Evolutionary conservation across 208 protist genomes (phyloP).

Genomic region (Leishmania guyanensis): DNA sequence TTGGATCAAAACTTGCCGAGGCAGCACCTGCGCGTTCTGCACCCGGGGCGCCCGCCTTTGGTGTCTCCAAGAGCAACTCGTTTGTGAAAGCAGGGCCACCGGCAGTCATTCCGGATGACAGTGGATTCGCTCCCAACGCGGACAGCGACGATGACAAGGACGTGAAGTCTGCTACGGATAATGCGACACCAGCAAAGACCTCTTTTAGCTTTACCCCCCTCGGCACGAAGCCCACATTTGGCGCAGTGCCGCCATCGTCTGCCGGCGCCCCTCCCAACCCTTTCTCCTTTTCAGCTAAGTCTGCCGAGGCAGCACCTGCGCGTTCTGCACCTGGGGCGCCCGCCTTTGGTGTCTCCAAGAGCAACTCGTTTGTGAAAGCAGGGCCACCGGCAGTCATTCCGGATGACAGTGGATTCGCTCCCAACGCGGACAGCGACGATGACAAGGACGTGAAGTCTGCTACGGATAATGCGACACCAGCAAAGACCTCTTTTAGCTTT

Average conservation of each 20-base stretch:
- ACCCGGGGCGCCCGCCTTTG: slow-evolving; percentile 1
- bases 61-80: slow-evolving; percentile 12
- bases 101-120: slow-evolving; percentile 60
- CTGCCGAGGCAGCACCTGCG: neutral
- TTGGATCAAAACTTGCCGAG: neutral
- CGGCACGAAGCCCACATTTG: slow-evolving; percentile 22
- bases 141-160: slow-evolving; percentile 49
- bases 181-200: slow-evolving; percentile 21
- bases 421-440: slow-evolving; percentile 62
- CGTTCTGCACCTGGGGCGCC: neutral
- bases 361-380: slow-evolving; percentile 51
- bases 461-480: slow-evolving; percentile 17
- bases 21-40: neutral
- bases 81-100: slow-evolving; percentile 65
- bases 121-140: slow-evolving; percentile 67
- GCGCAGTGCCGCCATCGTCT: slow-evolving; percentile 9
- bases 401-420: slow-evolving; percentile 71
- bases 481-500: slow-evolving; percentile 36
- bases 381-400: slow-evolving; percentile 61
- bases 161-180: slow-evolving; percentile 14
- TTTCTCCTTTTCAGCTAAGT: slow-evolving; percentile 5
- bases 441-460: slow-evolving; percentile 7
- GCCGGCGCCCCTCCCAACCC: slow-evolving; percentile 8
- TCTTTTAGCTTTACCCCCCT: slow-evolving; percentile 29
- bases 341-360: neutral